A percentile compares a stretch with the other conserved stretches of the same genome.
Evolutionary conservation across 2,329 filamentous ascomycete species (phyloP).

Genomic region (Pleurostoma richardsiae): DNA sequence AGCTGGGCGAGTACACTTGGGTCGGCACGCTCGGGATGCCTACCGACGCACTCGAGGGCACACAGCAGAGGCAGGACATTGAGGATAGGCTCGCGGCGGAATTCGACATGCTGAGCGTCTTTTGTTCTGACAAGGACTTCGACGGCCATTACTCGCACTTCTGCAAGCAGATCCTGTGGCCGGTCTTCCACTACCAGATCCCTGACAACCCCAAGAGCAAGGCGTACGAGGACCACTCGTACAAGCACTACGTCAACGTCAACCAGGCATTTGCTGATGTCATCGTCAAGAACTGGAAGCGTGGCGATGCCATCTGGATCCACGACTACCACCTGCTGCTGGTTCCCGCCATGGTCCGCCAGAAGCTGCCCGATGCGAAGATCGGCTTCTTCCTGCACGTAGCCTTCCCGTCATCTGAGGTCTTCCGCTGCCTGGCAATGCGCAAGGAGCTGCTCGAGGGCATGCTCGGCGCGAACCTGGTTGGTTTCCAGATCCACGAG

Average conservation of each 20-base stretch:
- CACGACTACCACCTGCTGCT: conserved; percentile 93
- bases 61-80: conserved; percentile 75
- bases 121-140: conserved; percentile 85
- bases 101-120: conserved; percentile 78
- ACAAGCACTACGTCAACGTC: conserved; percentile 88
- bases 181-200: conserved; percentile 96
- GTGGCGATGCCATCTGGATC: conserved; percentile 88
- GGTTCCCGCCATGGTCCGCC: conserved; percentile 82
- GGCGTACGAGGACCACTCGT: conserved; percentile 94
- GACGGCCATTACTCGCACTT: conserved; percentile 94
- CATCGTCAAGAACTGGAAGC: conserved; percentile 88
- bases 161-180: conserved; percentile 97
- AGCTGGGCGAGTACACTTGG: conserved; percentile 74
- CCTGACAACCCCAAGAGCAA: conserved; percentile 98
- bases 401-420: conserved; percentile 92
- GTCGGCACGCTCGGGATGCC: conserved; percentile 93
- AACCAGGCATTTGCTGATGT: conserved; percentile 92
- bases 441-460: conserved; percentile 85
- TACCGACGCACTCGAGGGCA: conserved; percentile 74
- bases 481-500: conserved; percentile 91
- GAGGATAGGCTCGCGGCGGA: conserved; percentile 76
- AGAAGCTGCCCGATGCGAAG: conserved; percentile 86
- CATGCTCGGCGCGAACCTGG: conserved; percentile 85
- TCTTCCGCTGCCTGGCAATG: conserved; percentile 86
- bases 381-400: conserved; percentile 96